A percentile compares a stretch with the other conserved stretches of the same genome.
Conservation (phyloP, 495 filamentous ascomycete genomes). For the Achaetomiella virescens region DNA sequence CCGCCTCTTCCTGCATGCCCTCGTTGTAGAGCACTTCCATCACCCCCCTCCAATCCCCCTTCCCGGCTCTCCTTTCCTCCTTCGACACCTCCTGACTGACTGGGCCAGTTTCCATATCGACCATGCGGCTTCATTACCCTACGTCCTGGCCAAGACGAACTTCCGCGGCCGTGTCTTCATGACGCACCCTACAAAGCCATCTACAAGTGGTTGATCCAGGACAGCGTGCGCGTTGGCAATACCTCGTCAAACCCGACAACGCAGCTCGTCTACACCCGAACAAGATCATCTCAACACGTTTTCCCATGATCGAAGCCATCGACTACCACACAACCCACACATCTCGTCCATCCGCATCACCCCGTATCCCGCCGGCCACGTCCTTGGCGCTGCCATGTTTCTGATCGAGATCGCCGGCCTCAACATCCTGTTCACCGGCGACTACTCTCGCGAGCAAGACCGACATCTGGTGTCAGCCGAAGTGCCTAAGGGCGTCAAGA, state of each 20-base stretch:
- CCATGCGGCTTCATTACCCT: conserved; percentile 92
- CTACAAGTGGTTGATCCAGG: conserved; percentile 98
- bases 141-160: conserved; percentile 95
- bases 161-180: conserved; percentile 96
- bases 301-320: conserved; percentile 90
- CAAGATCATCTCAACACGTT: conserved; percentile 88
- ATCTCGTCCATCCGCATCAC: conserved; percentile 95
- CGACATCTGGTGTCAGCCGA: conserved; percentile 88
- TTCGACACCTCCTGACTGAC: conserved; percentile 24
- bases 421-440: conserved; percentile 93
- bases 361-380: conserved; percentile 92
- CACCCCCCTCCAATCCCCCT: background rate
- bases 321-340: conserved; percentile 95
- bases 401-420: conserved; percentile 92
- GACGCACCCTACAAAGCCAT: conserved; percentile 99
- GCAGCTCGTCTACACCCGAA: conserved; percentile 79
- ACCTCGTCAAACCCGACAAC: conserved; percentile 71
- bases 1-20: conserved; percentile 14
- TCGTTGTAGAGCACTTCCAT: conserved; percentile 2
- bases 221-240: conserved; percentile 82
- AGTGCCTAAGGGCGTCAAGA: conserved; percentile 75
- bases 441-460: conserved; percentile 92
- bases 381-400: conserved; percentile 98
- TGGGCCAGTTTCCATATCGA: conserved; percentile 84
- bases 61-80: background rate